Evolutionary conservation across 169 alveolate genomes (phyloP), one percentile per base, ranked within the genome.

Genomic region (Plasmodium ovale): DNA sequence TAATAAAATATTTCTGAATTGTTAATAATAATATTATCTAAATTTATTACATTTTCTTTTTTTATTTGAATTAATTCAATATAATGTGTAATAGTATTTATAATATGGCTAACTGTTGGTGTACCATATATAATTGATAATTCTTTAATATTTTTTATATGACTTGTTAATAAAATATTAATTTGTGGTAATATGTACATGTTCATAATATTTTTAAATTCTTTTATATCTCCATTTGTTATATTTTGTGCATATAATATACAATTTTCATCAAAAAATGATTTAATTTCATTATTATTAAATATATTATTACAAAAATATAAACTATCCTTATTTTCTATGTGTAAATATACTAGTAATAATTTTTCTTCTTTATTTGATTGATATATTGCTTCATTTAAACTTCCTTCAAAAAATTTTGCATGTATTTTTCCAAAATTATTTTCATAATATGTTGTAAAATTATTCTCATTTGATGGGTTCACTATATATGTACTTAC

Each of bases 171-270:
- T 47, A 74, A 27, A 7, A 74, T 35, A 35, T 54, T 74, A 14
- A 74, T 74, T 16, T 74, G 88, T 16, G 88, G 88, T 25, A 74
- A 44, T 31, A 74, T 58, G 60, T 27, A 58, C 10, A 74, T 67
- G 44, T 74, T 74, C 35, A 74, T 6, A 16, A 23, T 29, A 51
- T 44, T 44, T 5, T 49, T 9, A 5, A 74, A 44, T 19, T 74
- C 88, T 12, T 33, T 42, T 9, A 60, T 12, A n/a, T 59, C 67
- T 19, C 73, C 64, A 33, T 37, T 74, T 10, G 74, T 44, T 14
- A 74, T 74, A 49, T 74, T 74, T 5, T 37, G 88, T 0, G 88
- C 70, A 58, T 39, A 74, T 1, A 74, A 44, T 44, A 74, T 51
- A 39, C 88, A 74, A 23, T 25, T 27, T 1, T 49, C 44, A 33